Evolutionary conservation across 768 basidiomycete species (phyloP).

Genomic region (Cubamyces sp.): DNA sequence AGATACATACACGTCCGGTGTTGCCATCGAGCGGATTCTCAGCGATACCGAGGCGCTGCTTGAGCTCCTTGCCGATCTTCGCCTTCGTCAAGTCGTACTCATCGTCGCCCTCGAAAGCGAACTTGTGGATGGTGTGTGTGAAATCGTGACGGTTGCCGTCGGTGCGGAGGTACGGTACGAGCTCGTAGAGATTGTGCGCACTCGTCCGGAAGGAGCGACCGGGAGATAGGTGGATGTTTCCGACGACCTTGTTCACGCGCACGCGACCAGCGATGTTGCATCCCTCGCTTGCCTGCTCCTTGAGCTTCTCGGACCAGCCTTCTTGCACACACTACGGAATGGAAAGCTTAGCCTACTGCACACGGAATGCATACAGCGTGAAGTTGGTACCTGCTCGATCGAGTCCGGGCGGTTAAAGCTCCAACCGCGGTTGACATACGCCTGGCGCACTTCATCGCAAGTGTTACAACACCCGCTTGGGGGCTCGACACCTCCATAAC

Average conservation of each 20-base stretch:
- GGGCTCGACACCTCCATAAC: constrained; percentile 86
- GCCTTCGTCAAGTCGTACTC: constrained; percentile 77
- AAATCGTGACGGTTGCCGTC: constrained; percentile 92
- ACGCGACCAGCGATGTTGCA: constrained; percentile 93
- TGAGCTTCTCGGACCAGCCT: constrained; percentile 93
- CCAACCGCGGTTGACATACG: constrained; percentile 94
- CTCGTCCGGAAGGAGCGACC: constrained; percentile 94
- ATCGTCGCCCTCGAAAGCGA: constrained; percentile 84
- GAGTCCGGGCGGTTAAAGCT: constrained; percentile 89
- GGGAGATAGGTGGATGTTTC: constrained; percentile 93
- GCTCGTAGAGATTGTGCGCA: constrained; percentile 77
- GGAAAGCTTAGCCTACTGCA: not conserved
- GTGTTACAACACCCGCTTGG: constrained; percentile 89
- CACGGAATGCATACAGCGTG: not conserved
- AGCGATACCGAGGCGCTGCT: constrained; percentile 70
- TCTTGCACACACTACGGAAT: constrained; percentile 81
- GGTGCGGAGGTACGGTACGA: constrained; percentile 93
- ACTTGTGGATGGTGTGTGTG: constrained; percentile 81
- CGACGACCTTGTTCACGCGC: constrained; percentile 95
- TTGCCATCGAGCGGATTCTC: constrained; percentile 78
- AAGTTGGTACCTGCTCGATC: constrained; percentile 80
- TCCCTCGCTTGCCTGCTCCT: constrained; percentile 90
- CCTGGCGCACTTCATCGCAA: constrained; percentile 91
- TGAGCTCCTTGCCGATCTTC: constrained; percentile 62
- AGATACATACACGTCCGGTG: constrained; percentile 53